Conservation (phyloP, 805 yeast genomes). For the Saturnispora hagleri region DNA sequence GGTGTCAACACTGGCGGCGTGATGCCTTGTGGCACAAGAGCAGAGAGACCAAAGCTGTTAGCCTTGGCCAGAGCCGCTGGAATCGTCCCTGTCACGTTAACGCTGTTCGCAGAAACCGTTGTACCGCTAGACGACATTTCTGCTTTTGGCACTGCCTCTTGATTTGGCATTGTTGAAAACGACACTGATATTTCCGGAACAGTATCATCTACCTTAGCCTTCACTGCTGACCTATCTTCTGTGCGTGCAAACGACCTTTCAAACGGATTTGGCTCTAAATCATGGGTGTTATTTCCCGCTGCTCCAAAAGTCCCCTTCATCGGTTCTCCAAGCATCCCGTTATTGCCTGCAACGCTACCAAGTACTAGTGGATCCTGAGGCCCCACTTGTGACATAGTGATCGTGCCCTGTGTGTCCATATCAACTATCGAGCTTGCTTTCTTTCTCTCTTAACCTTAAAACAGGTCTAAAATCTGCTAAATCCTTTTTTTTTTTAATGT, state of each 20-base stretch:
- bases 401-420: background rate
- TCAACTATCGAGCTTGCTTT: background rate
- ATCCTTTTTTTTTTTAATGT: background rate
- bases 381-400: background rate
- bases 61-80: background rate
- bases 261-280: constrained; percentile 85
- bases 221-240: constrained; percentile 15
- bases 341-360: background rate
- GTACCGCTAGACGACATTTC: constrained; percentile 1
- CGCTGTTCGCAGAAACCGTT: constrained; percentile 16
- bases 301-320: background rate
- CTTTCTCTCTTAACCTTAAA: background rate
- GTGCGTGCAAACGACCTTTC: constrained; percentile 71
- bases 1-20: constrained; percentile 43
- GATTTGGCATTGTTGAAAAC: background rate
- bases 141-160: background rate
- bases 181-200: background rate
- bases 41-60: background rate
- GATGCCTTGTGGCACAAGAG: background rate
- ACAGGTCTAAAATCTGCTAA: background rate
- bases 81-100: constrained; percentile 6
- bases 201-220: background rate
- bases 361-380: background rate
- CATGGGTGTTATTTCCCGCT: constrained; percentile 18
- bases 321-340: background rate